Evolutionary conservation across 1,284 basidiomycete genomes (phyloP).

Genomic region (Moesziomyces parantarcticus): DNA sequence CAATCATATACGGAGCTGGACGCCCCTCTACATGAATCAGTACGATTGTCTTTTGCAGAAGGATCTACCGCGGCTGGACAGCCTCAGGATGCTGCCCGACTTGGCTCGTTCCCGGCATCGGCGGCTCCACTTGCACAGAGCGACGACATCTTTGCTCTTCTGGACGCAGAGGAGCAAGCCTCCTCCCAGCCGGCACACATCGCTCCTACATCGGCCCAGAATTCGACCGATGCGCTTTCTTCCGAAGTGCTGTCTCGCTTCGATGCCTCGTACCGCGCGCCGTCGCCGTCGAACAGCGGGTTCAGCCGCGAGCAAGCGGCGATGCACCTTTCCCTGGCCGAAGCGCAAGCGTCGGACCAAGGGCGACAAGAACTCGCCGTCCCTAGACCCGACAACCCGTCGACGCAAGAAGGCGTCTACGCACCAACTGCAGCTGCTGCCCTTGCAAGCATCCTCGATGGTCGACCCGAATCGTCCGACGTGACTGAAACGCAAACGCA

Average conservation of each 20-base stretch:
- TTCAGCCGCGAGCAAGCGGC: constrained; percentile 37
- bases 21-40: constrained; percentile 17
- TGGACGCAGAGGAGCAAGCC: constrained; percentile 18
- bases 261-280: constrained; percentile 20
- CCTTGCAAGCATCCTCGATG: constrained; percentile 11
- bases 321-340: constrained; percentile 28
- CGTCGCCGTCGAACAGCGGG: constrained; percentile 24
- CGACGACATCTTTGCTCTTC: constrained; percentile 33
- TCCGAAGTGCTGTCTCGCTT: constrained; percentile 9
- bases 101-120: not conserved
- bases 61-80: not conserved
- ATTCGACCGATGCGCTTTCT: not conserved
- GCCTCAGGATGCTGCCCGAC: too few relatives aligned
- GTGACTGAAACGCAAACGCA: constrained; percentile 4
- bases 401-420: constrained; percentile 30
- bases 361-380: constrained; percentile 14
- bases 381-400: constrained; percentile 33
- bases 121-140: constrained; percentile 16
- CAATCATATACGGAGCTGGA: constrained; percentile 20
- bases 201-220: not conserved
- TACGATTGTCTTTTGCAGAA: not conserved
- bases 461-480: constrained; percentile 5
- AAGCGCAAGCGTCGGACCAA: constrained; percentile 25
- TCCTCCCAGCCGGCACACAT: not conserved
- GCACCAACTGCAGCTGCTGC: constrained; percentile 29